These are phyloP conservation scores for Uromyces viciae-fabae DNA, from an alignment of 1,284 basidiomycete species.

Conservation along the genomic window DNA sequence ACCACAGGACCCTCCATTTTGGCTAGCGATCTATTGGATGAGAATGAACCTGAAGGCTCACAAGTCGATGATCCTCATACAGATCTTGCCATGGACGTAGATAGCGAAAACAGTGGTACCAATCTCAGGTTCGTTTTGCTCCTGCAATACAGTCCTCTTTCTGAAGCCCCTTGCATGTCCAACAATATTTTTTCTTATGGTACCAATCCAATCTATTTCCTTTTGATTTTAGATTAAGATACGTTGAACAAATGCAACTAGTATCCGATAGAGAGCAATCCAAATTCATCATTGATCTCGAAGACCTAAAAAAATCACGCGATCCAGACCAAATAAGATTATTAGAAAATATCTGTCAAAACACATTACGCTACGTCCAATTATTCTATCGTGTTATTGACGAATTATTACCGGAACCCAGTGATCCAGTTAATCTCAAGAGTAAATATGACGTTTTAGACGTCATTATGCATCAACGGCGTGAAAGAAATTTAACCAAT, in stretches of 20 bases:
- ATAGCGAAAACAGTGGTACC: slow-evolving; percentile 56
- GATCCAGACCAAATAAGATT: slow-evolving; percentile 8
- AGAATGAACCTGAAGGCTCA: slow-evolving; percentile 66
- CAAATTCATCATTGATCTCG: slow-evolving; percentile 73
- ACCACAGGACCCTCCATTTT: slow-evolving; percentile 33
- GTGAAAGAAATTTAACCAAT: slow-evolving; percentile 66
- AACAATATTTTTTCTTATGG: not conserved
- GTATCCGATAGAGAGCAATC: slow-evolving; percentile 90
- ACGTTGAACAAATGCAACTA: slow-evolving; percentile 83
- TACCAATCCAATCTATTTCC: not conserved
- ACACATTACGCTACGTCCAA: slow-evolving; percentile 83
- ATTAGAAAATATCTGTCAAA: slow-evolving; percentile 66
- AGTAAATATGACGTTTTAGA: slow-evolving; percentile 80
- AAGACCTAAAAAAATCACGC: slow-evolving; percentile 59
- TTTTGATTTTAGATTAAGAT: slow-evolving; percentile 63
- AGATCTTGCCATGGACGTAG: slow-evolving; percentile 57
- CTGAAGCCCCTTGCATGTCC: not conserved
- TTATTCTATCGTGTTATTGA: slow-evolving; percentile 90
- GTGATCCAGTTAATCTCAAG: slow-evolving; percentile 69
- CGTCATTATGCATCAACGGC: slow-evolving; percentile 85
- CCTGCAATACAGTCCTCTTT: not conserved
- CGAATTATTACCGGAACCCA: slow-evolving; percentile 76
- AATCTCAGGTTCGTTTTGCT: slow-evolving; percentile 53
- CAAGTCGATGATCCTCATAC: slow-evolving; percentile 64
- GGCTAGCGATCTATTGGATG: slow-evolving; percentile 56